phyloP scores from a whole-genome alignment of 2,329 filamentous ascomycete species.

The Colletotrichum plurivorum region DNA sequence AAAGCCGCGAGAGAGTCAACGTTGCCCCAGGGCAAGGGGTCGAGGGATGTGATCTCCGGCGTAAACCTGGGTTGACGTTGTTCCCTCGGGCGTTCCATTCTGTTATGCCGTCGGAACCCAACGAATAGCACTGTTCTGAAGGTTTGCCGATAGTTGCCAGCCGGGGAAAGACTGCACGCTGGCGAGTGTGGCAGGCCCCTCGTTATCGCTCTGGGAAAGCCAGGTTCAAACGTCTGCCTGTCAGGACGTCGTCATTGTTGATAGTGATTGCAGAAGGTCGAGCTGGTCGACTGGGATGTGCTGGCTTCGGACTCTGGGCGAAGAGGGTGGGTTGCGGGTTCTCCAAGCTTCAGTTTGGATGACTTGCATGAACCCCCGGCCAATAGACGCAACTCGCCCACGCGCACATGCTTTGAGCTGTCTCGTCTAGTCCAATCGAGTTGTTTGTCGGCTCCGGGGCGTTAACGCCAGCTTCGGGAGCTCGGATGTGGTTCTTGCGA shows the following conservation, averaged over 20 bases:
- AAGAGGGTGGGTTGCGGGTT: background rate
- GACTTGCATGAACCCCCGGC: conserved; percentile 22
- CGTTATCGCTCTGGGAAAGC: background rate
- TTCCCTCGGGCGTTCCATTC: conserved; percentile 7
- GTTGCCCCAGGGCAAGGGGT: background rate
- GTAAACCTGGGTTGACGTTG: background rate
- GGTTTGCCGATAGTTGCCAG: background rate
- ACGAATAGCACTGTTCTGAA: conserved; percentile 7
- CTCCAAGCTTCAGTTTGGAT: conserved; percentile 1
- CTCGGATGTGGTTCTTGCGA: background rate
- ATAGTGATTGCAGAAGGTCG: conserved; percentile 11
- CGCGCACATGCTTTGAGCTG: background rate
- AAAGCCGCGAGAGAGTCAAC: background rate
- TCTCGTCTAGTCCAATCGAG: background rate
- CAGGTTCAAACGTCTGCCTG: conserved; percentile 3
- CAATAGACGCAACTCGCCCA: conserved; percentile 1
- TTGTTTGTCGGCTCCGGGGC: background rate
- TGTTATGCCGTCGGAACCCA: conserved; percentile 28
- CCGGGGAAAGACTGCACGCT: too few relatives aligned
- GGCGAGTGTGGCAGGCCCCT: background rate
- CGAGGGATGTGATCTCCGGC: background rate
- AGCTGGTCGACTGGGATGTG: background rate
- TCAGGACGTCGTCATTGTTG: conserved; percentile 13
- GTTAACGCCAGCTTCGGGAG: conserved; percentile 5
- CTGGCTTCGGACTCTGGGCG: background rate